These are phyloP conservation scores for Dendrobium officinale DNA, from an alignment of 106 monocot species.

Conservation along the genomic window DNA sequence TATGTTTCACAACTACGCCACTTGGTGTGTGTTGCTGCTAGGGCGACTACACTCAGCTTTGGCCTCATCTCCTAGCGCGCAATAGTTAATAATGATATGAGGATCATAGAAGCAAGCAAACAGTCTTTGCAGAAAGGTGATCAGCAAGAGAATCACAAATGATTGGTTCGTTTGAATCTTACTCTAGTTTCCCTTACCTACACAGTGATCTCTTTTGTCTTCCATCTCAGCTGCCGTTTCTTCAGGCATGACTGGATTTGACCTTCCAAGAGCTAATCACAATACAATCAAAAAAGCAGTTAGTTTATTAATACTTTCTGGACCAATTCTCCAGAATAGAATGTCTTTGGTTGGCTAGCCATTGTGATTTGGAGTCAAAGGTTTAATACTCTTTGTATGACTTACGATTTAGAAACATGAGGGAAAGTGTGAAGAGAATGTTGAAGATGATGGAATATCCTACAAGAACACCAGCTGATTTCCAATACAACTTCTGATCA, in stretches of 20 bases:
- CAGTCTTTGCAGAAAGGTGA: not conserved
- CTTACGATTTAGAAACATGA: conserved; percentile 60
- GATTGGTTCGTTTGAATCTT: not conserved
- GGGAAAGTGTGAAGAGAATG: conserved; percentile 42
- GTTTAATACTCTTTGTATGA: not conserved
- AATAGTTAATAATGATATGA: not conserved
- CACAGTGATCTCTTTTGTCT: conserved; percentile 17
- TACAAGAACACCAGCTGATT: conserved; percentile 40
- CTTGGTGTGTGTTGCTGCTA: conserved; percentile 8
- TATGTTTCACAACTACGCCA: conserved; percentile 22
- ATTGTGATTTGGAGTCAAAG: too few species aligned
- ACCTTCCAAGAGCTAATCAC: conserved; percentile 38
- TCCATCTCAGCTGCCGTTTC: conserved; percentile 36
- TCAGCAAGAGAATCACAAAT: not conserved
- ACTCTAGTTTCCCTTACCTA: conserved; percentile 25
- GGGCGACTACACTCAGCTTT: not conserved
- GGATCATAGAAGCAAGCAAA: not conserved
- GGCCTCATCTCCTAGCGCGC: conserved; percentile 27
- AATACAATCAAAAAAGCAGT: not conserved
- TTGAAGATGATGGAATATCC: conserved; percentile 60
- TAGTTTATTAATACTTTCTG: too few species aligned
- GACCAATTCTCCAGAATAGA: not conserved
- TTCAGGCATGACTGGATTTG: conserved; percentile 51
- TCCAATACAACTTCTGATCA: conserved; percentile 53
- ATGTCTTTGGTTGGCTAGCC: not conserved